These are phyloP conservation scores for Arthrobotrys megalospora DNA, from an alignment of 2,329 filamentous ascomycete species.

Conservation along the genomic window DNA sequence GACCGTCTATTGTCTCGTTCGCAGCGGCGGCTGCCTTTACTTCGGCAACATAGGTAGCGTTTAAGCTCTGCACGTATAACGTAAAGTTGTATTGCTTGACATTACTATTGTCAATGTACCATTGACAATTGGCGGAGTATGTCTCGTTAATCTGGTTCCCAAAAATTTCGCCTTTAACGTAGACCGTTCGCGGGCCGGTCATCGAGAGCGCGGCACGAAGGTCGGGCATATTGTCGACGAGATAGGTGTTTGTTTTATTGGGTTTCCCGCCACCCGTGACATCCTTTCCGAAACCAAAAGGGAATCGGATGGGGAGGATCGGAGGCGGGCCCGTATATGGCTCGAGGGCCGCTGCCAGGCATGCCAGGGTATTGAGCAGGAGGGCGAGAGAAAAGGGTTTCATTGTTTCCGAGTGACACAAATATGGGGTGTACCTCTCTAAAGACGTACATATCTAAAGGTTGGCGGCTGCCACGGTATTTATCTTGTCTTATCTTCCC, in stretches of 20 bases:
- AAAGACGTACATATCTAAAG: background rate
- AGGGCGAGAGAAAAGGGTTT: background rate
- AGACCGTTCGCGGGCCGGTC: slow-evolving; percentile 49
- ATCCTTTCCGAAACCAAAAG: slow-evolving; percentile 54
- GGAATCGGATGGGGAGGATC: slow-evolving; percentile 46
- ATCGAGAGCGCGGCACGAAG: slow-evolving; percentile 55
- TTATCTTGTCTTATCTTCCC: background rate
- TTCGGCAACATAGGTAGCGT: slow-evolving; percentile 57
- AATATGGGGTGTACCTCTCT: background rate
- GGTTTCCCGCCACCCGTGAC: slow-evolving; percentile 54
- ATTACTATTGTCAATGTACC: slow-evolving; percentile 61
- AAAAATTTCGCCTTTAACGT: slow-evolving; percentile 58
- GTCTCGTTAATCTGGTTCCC: slow-evolving; percentile 60
- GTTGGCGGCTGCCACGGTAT: background rate
- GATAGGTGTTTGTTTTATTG: slow-evolving; percentile 51
- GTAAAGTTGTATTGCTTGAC: slow-evolving; percentile 60
- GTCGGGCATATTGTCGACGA: slow-evolving; percentile 60
- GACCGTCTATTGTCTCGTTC: slow-evolving; percentile 50
- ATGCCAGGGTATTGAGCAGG: slow-evolving; percentile 12
- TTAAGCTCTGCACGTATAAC: slow-evolving; percentile 57
- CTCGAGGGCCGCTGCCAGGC: slow-evolving; percentile 21
- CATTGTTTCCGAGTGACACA: slow-evolving; percentile 2
- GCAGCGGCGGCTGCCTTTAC: slow-evolving; percentile 47
- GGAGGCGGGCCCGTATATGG: slow-evolving; percentile 43
- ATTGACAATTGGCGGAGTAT: slow-evolving; percentile 53